Evolutionary conservation across 176 grass and related monocot species (phyloP), one percentile per base, ranked within the genome.

Genomic region (Eleusine coracana): DNA sequence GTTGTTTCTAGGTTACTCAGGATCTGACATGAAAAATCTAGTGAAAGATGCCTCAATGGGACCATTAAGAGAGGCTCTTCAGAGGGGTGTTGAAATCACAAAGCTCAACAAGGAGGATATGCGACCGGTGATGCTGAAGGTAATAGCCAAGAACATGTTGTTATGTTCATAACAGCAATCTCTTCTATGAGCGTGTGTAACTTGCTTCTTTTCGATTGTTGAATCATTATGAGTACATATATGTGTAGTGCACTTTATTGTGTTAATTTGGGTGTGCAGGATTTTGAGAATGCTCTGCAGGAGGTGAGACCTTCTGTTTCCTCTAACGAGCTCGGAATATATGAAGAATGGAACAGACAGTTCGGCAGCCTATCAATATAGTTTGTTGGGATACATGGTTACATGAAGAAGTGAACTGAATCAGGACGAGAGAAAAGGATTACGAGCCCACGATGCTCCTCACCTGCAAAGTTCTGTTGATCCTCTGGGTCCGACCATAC

Each of bases 31-130:
- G 96, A 98, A 98, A 83, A 95, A 95, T 76, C 87, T 98, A 73
- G 96, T 98, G 67, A 98, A 98, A 84, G 96, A 98, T 93, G 96
- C 96, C 56, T 92, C 90, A 31, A 98, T 98, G 96, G 96, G 92
- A 42, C 96, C 92, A 76, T 72, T 98, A 63, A 95, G 96, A 88
- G 92, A 98, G 82, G 92, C 92, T 37, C 76, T 93, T 89, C 86
- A 73, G 55, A 80, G 84, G 40, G 96, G 96, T 60, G 70, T 73
- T 74, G 96, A 86, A 86, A 98, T 98, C 85, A 83, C 85, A 85
- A 83, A 93, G 36, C 87, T 98, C 48, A 89, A 79, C 61, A 91
- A 95, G 74, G 96, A 98, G 76, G 96, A 95, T 59, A 81, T 98
- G 78, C 89, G 96, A 20, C 75, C 84, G 0, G 92, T 98, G 49